Evolutionary conservation across 2,329 filamentous ascomycete species (phyloP).

Genomic region (Truncatella angustata): DNA sequence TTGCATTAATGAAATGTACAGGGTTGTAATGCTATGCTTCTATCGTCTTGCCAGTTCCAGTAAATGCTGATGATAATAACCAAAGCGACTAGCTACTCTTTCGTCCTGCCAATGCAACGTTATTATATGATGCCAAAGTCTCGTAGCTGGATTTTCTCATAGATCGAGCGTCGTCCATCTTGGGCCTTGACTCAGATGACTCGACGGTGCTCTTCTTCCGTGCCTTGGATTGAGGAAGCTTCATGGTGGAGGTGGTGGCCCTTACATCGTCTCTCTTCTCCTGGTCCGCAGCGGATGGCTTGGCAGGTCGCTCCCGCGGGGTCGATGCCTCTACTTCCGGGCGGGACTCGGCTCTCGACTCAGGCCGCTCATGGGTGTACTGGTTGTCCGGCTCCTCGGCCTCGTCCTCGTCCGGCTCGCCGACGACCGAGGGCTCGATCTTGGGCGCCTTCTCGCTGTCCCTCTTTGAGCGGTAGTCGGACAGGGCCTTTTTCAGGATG

Average conservation of each 20-base stretch:
- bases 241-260: background rate
- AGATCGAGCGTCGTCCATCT: background rate
- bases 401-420: background rate
- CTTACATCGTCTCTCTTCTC: background rate
- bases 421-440: constrained; percentile 5
- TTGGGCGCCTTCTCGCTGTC: constrained; percentile 3
- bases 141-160: too few species aligned
- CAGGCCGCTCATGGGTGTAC: background rate
- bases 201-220: background rate
- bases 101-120: too few species aligned
- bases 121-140: too few species aligned
- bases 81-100: too few species aligned
- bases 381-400: background rate
- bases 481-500: constrained; percentile 30
- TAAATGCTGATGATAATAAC: too few species aligned
- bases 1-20: too few species aligned
- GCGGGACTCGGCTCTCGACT: background rate
- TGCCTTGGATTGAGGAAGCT: background rate
- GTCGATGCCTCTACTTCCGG: background rate
- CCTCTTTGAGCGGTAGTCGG: constrained; percentile 23
- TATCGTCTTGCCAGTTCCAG: too few species aligned
- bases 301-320: background rate
- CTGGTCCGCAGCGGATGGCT: background rate
- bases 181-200: background rate
- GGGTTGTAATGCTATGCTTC: too few species aligned